Evolutionary conservation across 2,329 filamentous ascomycete genomes (phyloP), one percentile per base, ranked within the genome.

Genomic region (Neofusicoccum kwambonambiense): DNA sequence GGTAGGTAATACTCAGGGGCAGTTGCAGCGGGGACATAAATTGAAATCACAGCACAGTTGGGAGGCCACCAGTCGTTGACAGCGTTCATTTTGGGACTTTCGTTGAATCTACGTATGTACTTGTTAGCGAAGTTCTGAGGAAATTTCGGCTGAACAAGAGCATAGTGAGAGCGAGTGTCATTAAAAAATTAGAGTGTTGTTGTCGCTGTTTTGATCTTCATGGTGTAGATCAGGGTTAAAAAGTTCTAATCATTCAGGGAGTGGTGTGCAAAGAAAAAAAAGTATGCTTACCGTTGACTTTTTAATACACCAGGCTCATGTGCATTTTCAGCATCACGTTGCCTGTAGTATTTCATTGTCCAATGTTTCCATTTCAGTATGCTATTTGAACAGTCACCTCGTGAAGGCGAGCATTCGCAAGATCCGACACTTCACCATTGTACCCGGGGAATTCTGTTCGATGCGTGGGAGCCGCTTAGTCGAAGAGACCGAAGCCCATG

Each of bases 141-240:
- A 27, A 35, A 17, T 15, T 13, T 4, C 11, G 5, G 7, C 13
- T 44, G 12, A 44, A 39, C n/a, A 15, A n/a, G 31, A 35, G 11
- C 15, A n/a, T 2, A 15, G 19, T 47, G 31, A 15, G 42, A 22
- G 42, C 3, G 8, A 13, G 41, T 34, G 78, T 89, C 86, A 88
- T 84, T 77, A 88, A 89, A 88, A 89, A 89, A 89, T 88, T 88
- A 89, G 86, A 89, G 85, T 88, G 82, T 86, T 87, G 83, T 82
- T 60, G 56, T 41, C 70, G 80, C 80, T 22, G 22, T 83, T 82
- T 82, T 83, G 70, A 76, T 87, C 85, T 79, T 86, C 86, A 87
- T 78, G 71, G 76, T 19, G 34, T 75, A 77, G 73, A 77, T 87
- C 82, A 81, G 86, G 81, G 86, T 88, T 89, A 88, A 89, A 89